Conservation (phyloP, 2,329 filamentous ascomycete species). For the Fusarium armeniacum region DNA sequence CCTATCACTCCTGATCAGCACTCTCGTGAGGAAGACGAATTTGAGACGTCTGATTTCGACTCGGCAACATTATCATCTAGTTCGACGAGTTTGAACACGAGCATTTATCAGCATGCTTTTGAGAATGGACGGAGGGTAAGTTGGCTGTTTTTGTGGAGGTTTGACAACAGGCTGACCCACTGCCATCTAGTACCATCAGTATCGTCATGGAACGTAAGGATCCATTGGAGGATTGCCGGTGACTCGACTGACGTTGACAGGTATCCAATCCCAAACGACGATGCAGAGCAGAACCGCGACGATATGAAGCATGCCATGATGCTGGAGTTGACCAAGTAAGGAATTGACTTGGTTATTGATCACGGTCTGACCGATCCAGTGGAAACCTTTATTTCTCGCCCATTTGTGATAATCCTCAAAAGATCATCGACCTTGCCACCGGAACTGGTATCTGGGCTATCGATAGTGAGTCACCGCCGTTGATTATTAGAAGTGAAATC, state of each 20-base stretch:
- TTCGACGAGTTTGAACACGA: conserved; percentile 43
- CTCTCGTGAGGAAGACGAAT: conserved; percentile 39
- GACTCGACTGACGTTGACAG: conserved; percentile 37
- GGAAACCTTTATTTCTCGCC: conserved; percentile 44
- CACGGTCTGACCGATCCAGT: conserved; percentile 9
- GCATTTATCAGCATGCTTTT: conserved; percentile 45
- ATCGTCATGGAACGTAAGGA: conserved; percentile 43
- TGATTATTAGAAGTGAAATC: fast-evolving
- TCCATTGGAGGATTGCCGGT: fast-evolving
- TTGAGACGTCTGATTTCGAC: conserved; percentile 44
- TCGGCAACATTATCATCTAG: conserved; percentile 25
- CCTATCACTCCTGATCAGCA: conserved; percentile 17
- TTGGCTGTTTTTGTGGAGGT: fast-evolving
- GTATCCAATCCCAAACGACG: conserved; percentile 49
- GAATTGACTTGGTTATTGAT: fast-evolving
- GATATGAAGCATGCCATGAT: conserved; percentile 53
- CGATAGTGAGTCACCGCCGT: conserved; percentile 19
- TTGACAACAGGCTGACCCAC: not conserved
- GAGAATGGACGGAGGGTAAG: conserved; percentile 47
- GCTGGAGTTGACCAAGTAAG: conserved; percentile 48
- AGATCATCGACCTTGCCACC: conserved; percentile 45
- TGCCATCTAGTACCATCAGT: conserved; percentile 41
- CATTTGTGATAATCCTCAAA: conserved; percentile 30
- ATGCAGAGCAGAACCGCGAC: conserved; percentile 48
- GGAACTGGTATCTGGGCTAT: conserved; percentile 47